These are phyloP conservation scores for Lasiodiplodia sp. DNA, from an alignment of 2,329 filamentous ascomycete species.

Conservation along the genomic window DNA sequence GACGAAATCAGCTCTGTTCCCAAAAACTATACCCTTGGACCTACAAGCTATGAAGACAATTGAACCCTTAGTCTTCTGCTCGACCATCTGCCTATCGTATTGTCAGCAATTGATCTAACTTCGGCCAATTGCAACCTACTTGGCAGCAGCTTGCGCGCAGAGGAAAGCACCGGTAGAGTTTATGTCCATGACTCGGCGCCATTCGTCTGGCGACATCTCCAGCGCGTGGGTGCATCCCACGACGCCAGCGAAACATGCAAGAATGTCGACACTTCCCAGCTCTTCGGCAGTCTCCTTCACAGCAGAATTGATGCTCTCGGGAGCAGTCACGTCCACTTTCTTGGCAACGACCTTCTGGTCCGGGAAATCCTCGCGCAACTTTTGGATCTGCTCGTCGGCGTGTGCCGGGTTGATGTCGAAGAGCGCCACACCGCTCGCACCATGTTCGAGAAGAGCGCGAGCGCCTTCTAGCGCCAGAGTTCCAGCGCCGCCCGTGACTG, in stretches of 20 bases:
- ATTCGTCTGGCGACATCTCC: constrained; percentile 65
- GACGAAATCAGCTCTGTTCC: neutral
- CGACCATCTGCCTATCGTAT: constrained; percentile 58
- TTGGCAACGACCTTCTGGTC: constrained; percentile 57
- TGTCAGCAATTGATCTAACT: neutral
- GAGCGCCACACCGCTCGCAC: constrained; percentile 64
- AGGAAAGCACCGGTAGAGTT: constrained; percentile 77
- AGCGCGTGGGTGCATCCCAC: constrained; percentile 69
- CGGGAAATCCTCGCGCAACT: constrained; percentile 64
- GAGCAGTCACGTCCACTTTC: constrained; percentile 67
- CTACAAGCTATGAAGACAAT: constrained; percentile 69
- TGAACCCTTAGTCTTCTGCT: constrained; percentile 60
- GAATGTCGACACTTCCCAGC: constrained; percentile 62
- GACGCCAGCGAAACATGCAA: constrained; percentile 73
- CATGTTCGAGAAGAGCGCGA: constrained; percentile 73
- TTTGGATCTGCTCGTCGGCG: constrained; percentile 52
- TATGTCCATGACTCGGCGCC: constrained; percentile 70
- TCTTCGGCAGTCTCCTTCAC: constrained; percentile 46
- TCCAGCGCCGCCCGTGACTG: constrained; percentile 72
- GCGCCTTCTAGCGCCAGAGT: constrained; percentile 66
- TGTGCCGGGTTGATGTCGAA: constrained; percentile 64
- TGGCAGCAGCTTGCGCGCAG: constrained; percentile 70
- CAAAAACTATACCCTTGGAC: neutral
- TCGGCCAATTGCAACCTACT: constrained; percentile 40
- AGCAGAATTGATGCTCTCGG: constrained; percentile 54